A percentile compares a stretch with the other conserved stretches of the same genome.
Conservation (phyloP, 2,329 filamentous ascomycete species). For the Endothia cerciana region DNA sequence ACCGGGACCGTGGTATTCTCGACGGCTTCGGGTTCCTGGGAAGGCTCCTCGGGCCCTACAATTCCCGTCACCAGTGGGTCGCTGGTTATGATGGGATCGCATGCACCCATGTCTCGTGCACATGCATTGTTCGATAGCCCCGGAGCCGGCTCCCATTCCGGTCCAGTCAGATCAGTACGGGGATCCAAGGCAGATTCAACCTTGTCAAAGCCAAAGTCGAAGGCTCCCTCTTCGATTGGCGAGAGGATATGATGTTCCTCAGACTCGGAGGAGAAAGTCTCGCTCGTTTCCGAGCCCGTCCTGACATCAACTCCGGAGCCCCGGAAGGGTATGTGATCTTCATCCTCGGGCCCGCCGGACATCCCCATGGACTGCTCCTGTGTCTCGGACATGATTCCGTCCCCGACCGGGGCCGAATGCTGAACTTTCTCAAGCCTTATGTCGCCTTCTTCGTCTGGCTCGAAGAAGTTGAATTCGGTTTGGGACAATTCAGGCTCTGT, state of each 20-base stretch:
- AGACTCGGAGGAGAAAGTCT: neutral
- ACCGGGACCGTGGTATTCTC: neutral
- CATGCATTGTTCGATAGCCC: neutral
- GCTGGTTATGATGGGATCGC: neutral
- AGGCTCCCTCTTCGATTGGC: neutral
- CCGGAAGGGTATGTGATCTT: neutral
- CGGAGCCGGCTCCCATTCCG: slow-evolving; percentile 4
- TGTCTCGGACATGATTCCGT: neutral
- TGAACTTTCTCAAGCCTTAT: neutral
- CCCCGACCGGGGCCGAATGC: neutral
- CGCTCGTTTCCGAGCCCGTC: slow-evolving; percentile 1
- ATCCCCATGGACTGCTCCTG: neutral
- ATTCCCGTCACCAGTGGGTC: neutral
- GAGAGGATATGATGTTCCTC: neutral
- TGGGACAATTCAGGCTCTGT: slow-evolving; percentile 15
- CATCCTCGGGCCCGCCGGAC: slow-evolving; percentile 10
- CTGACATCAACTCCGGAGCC: slow-evolving; percentile 3
- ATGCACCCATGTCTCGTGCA: slow-evolving; percentile 2
- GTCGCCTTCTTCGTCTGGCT: slow-evolving; percentile 15
- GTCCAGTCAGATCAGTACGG: neutral
- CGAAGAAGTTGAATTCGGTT: slow-evolving; percentile 17
- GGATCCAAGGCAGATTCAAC: neutral
- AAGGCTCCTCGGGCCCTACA: neutral
- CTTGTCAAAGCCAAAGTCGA: neutral
- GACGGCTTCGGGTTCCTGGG: neutral